Evolutionary conservation across 139 green algal species (phyloP).

Genomic region (Chlamydomonas asymmetrica): DNA sequence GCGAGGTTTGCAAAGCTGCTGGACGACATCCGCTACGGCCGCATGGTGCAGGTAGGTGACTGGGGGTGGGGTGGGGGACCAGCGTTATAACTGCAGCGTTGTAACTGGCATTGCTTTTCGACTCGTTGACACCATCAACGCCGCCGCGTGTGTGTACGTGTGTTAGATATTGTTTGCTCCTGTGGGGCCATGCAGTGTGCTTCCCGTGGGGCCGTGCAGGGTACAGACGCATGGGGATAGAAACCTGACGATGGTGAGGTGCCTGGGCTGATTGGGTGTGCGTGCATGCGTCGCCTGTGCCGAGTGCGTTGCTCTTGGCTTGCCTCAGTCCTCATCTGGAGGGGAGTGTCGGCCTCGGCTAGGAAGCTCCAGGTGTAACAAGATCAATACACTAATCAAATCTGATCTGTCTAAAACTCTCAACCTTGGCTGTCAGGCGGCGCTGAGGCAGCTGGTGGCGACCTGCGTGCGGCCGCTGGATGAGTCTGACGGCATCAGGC

Average conservation of each 20-base stretch:
- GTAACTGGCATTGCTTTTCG: no score
- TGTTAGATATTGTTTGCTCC: no score
- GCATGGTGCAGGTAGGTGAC: slow-evolving; percentile 21
- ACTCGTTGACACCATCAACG: no score
- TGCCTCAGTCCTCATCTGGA: neutral
- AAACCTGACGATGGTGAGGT: no score
- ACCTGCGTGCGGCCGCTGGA: slow-evolving; percentile 15
- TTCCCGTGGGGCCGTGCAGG: neutral
- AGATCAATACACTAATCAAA: neutral
- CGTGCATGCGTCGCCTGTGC: no score
- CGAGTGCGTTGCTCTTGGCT: neutral
- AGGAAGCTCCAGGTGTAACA: neutral
- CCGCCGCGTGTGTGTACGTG: no score
- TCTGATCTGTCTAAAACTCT: neutral
- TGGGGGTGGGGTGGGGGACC: no score
- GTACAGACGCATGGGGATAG: no score
- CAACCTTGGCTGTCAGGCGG: slow-evolving; percentile 3
- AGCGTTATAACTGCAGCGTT: no score
- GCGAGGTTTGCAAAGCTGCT: slow-evolving; percentile 54
- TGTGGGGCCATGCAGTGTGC: neutral
- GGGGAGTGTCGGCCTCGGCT: no score
- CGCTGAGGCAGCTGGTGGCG: slow-evolving; percentile 29
- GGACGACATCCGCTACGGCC: slow-evolving; percentile 57
- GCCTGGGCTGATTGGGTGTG: no score
- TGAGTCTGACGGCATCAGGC: slow-evolving; percentile 48